phyloP scores from a whole-genome alignment of 2,329 filamentous ascomycete species.

The Orbilia brochopaga region DNA sequence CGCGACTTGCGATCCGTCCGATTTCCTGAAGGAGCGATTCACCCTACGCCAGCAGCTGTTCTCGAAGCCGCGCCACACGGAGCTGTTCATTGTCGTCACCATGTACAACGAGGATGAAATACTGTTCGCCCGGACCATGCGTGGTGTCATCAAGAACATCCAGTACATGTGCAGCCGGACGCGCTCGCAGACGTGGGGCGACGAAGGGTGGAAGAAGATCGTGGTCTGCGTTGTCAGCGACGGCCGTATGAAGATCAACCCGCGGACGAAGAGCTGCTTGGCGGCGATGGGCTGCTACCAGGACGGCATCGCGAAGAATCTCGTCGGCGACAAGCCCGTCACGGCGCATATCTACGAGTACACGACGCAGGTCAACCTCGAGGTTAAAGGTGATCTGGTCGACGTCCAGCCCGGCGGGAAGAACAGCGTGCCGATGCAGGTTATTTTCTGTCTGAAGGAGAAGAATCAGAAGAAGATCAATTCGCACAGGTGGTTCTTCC shows the following conservation, averaged over 20 bases:
- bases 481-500: conserved; percentile 98
- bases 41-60: conserved; percentile 73
- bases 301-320: conserved; percentile 96
- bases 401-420: conserved; percentile 82
- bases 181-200: conserved; percentile 96
- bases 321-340: conserved; percentile 94
- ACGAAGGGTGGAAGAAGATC: conserved; percentile 99
- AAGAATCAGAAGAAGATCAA: conserved; percentile 99
- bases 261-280: conserved; percentile 83
- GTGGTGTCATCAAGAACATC: conserved; percentile 97
- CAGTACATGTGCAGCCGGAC: conserved; percentile 95
- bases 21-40: conserved; percentile 71
- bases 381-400: conserved; percentile 89
- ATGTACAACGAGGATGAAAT: conserved; percentile 99
- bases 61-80: conserved; percentile 71
- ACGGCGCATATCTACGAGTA: conserved; percentile 98
- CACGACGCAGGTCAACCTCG: conserved; percentile 82
- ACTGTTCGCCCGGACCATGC: conserved; percentile 92
- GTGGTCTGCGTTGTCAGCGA: conserved; percentile 98
- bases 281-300: conserved; percentile 96
- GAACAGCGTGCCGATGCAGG: conserved; percentile 72
- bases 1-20: conserved; percentile 71
- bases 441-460: conserved; percentile 97
- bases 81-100: conserved; percentile 74
- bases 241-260: conserved; percentile 95